Conservation (phyloP, 2,329 filamentous ascomycete genomes). For the Trichoderma polysporum region DNA sequence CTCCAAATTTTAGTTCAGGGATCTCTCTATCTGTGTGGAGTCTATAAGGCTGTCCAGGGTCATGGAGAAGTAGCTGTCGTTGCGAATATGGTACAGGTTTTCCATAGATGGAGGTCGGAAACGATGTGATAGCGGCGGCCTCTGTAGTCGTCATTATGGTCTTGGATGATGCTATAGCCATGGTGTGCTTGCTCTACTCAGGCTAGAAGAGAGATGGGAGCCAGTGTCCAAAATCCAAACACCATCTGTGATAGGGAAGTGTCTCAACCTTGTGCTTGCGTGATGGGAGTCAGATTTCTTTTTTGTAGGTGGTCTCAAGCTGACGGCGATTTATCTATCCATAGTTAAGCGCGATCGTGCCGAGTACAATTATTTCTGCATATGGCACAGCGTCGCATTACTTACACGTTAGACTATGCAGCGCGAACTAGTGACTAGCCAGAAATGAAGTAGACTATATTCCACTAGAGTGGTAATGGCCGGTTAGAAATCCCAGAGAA, state of each 20-base stretch:
- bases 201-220: background rate
- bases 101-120: background rate
- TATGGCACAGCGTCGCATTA: background rate
- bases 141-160: conserved; percentile 1
- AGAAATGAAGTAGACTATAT: background rate
- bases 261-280: background rate
- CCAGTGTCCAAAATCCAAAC: background rate
- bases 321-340: background rate
- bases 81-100: conserved; percentile 1
- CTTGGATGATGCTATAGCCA: background rate
- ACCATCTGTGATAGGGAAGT: background rate
- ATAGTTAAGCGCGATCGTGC: background rate
- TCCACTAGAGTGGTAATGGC: background rate
- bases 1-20: conserved; percentile 11
- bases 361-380: background rate
- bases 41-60: conserved; percentile 7
- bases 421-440: background rate
- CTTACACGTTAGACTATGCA: background rate
- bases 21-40: conserved; percentile 13
- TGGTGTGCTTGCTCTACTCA: background rate
- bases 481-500: background rate
- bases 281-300: background rate
- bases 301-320: background rate
- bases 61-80: conserved; percentile 3
- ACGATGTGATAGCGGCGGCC: background rate